Conservation (phyloP, 1,139 yeast genomes). For the Hyphopichia khmerensis region DNA sequence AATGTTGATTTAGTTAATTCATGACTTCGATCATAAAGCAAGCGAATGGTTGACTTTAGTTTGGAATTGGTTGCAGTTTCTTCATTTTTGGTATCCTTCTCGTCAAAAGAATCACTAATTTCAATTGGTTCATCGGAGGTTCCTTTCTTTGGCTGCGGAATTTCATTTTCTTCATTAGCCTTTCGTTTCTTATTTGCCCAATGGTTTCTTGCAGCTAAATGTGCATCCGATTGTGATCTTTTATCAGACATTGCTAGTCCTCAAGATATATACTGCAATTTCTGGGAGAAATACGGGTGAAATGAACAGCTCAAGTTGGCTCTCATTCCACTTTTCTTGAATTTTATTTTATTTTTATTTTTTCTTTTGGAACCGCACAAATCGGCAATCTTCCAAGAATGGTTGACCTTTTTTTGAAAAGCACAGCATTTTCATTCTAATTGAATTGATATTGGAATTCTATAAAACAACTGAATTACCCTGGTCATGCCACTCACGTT, state of each 20-base stretch:
- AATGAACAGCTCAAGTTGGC: too few species aligned
- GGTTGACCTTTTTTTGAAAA: too few species aligned
- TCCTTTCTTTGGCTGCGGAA: background rate
- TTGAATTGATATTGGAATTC: background rate
- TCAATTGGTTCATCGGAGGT: background rate
- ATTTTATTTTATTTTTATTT: background rate
- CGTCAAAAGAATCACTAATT: background rate
- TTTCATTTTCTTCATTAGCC: background rate
- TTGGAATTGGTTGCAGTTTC: too few species aligned
- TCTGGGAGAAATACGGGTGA: too few species aligned
- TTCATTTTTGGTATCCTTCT: background rate
- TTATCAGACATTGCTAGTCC: slow-evolving; percentile 5
- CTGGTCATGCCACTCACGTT: slow-evolving; percentile 27
- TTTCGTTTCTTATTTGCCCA: slow-evolving; percentile 18
- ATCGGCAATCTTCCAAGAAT: background rate
- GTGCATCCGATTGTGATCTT: slow-evolving; percentile 20
- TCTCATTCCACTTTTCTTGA: too few species aligned
- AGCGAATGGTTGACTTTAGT: background rate
- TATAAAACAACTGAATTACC: too few species aligned
- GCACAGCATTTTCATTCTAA: background rate
- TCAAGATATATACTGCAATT: too few species aligned
- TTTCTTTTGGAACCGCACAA: background rate
- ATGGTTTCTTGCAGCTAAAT: slow-evolving; percentile 23
- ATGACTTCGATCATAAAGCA: slow-evolving; percentile 15
- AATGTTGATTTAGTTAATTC: slow-evolving; percentile 4